Conservation (phyloP, 2,329 filamentous ascomycete genomes). For the Phialophora chinensis region DNA sequence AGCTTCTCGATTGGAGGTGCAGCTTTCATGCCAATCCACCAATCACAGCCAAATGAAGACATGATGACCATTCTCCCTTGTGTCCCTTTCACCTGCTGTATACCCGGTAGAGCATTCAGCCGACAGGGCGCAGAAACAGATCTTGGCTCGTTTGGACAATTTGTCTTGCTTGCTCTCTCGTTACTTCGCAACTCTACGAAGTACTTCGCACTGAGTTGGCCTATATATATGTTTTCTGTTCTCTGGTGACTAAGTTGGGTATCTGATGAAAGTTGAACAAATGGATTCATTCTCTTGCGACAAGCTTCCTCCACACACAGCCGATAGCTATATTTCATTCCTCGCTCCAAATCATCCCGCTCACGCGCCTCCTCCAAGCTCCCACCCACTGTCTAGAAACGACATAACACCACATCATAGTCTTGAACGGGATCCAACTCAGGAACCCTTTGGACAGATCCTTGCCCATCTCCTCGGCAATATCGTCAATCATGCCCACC, state of each 20-base stretch:
- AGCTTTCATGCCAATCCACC: conserved; percentile 28
- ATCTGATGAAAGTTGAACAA: not conserved
- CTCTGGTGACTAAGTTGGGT: not conserved
- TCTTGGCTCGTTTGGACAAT: not conserved
- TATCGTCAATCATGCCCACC: conserved; percentile 23
- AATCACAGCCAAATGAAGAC: conserved; percentile 15
- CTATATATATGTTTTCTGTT: not conserved
- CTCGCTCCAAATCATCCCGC: conserved; percentile 11
- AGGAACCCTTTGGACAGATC: conserved; percentile 29
- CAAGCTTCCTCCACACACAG: not conserved
- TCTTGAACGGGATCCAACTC: conserved; percentile 30
- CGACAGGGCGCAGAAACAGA: not conserved
- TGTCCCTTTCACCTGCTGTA: not conserved
- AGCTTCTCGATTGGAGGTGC: conserved; percentile 7
- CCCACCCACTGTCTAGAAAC: conserved; percentile 19
- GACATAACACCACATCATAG: conserved; percentile 17
- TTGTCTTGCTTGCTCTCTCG: not conserved
- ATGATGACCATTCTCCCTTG: not conserved
- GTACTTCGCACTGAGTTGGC: not conserved
- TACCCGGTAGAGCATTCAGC: conserved; percentile 1
- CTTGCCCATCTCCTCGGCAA: conserved; percentile 28
- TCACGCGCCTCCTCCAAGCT: conserved; percentile 17
- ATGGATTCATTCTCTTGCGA: not conserved
- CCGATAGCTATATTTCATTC: not conserved
- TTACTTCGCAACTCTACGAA: too few relatives aligned